phyloP scores from a whole-genome alignment of 148 eudicot species.

The Selenicereus undatus region DNA sequence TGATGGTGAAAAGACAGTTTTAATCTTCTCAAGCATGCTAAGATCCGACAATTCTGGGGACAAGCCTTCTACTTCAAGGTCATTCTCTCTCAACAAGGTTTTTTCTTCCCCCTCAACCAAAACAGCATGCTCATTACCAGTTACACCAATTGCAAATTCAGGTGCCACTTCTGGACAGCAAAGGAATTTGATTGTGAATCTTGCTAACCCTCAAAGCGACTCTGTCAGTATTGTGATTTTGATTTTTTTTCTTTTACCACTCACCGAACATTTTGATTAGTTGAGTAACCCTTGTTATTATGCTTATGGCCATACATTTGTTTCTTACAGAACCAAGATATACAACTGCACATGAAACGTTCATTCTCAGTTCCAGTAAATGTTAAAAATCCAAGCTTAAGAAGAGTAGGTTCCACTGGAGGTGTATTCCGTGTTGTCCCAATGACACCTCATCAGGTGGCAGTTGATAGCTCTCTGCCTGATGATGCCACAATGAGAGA shows the following conservation, averaged over 20 bases:
- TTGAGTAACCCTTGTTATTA: neutral
- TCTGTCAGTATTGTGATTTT: conserved; percentile 24
- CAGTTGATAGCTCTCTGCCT: conserved; percentile 10
- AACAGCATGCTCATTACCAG: conserved; percentile 36
- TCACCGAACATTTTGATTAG: neutral
- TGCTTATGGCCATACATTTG: neutral
- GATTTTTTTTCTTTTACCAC: neutral
- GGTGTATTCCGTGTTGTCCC: conserved; percentile 33
- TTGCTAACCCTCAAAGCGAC: conserved; percentile 11
- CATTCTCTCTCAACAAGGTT: conserved; percentile 34
- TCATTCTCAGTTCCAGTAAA: conserved; percentile 35
- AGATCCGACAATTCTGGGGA: conserved; percentile 24
- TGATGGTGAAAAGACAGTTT: conserved; percentile 28
- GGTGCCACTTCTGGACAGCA: conserved; percentile 16
- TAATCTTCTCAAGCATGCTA: conserved; percentile 25
- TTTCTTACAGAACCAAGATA: conserved; percentile 29
- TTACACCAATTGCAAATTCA: conserved; percentile 31
- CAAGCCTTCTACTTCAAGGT: conserved; percentile 34
- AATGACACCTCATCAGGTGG: conserved; percentile 23
- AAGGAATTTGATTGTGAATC: conserved; percentile 13
- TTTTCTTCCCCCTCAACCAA: conserved; percentile 35
- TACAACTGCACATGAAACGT: conserved; percentile 29
- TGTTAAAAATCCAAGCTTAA: conserved; percentile 32
- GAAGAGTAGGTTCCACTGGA: conserved; percentile 29
- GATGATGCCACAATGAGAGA: conserved; percentile 19